These are phyloP conservation scores for Volvox carteri DNA, from an alignment of 163 green algal genomes.

Conservation along the genomic window DNA sequence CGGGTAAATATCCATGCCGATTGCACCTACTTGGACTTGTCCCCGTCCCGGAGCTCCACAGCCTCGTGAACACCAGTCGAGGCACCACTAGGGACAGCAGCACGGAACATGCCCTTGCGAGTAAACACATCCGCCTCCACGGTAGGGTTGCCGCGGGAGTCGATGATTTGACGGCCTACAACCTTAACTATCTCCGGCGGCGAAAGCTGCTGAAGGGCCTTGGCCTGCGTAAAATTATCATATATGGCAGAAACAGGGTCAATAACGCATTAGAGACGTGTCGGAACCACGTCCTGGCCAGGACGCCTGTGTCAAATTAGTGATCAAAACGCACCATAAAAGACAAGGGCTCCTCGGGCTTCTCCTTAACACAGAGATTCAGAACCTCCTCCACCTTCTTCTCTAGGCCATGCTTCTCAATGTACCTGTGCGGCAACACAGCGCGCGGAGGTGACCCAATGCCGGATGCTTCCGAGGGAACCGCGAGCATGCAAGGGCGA, in stretches of 20 bases:
- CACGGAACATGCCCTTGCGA: constrained; percentile 93
- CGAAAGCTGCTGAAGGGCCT: constrained; percentile 84
- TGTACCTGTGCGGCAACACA: constrained; percentile 84
- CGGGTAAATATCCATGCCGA: not conserved
- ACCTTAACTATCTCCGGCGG: constrained; percentile 91
- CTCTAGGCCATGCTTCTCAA: constrained; percentile 88
- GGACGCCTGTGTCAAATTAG: not conserved
- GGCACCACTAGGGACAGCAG: constrained; percentile 94
- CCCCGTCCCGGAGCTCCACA: constrained; percentile 97
- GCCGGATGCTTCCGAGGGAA: too few relatives aligned
- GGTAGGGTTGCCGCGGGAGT: constrained; percentile 99
- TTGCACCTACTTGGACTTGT: constrained; percentile 79
- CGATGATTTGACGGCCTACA: constrained; percentile 95
- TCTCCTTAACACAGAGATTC: constrained; percentile 93
- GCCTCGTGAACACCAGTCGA: constrained; percentile 99
- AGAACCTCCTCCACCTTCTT: constrained; percentile 94
- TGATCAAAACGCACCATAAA: constrained; percentile 86
- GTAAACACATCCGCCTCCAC: constrained; percentile 96
- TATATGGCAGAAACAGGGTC: not conserved
- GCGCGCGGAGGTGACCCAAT: not conserved
- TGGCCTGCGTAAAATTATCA: constrained; percentile 71
- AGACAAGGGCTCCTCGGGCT: constrained; percentile 90
- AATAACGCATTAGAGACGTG: not conserved
- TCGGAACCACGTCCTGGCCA: constrained; percentile 4
- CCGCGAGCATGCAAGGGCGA: too few relatives aligned